phyloP scores from a whole-genome alignment of 148 eudicot genomes.

The Dianthus caryophyllus region DNA sequence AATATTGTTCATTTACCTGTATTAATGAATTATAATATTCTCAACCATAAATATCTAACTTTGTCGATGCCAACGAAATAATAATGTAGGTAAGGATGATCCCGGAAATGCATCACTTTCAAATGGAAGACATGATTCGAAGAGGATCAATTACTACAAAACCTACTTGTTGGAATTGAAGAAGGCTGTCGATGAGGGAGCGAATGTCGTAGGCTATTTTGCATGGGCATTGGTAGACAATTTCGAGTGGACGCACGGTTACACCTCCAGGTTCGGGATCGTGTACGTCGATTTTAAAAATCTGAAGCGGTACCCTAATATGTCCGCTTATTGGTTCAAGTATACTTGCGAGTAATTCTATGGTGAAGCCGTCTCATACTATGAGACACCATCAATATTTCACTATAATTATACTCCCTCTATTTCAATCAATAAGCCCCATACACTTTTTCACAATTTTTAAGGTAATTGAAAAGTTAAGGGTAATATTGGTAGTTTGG shows the following conservation, averaged over 20 bases:
- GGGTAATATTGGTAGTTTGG: too few relatives aligned
- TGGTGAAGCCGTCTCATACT: too few relatives aligned
- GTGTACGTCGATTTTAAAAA: constrained; percentile 79
- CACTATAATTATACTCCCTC: too few relatives aligned
- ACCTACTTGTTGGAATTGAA: constrained; percentile 54
- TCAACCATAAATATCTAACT: too few relatives aligned
- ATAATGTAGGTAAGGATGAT: constrained; percentile 89
- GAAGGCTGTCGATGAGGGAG: constrained; percentile 70
- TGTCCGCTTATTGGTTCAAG: constrained; percentile 89
- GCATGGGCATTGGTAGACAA: constrained; percentile 95
- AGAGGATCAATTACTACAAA: constrained; percentile 67
- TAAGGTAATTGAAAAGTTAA: too few relatives aligned
- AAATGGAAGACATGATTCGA: constrained; percentile 49
- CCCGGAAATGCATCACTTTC: constrained; percentile 66
- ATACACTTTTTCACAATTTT: too few relatives aligned
- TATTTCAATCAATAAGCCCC: too few relatives aligned
- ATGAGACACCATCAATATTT: too few relatives aligned
- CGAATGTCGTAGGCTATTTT: constrained; percentile 80
- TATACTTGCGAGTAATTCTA: too few relatives aligned
- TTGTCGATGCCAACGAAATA: too few relatives aligned
- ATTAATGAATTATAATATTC: too few relatives aligned
- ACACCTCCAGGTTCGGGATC: constrained; percentile 87
- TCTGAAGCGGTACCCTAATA: constrained; percentile 77
- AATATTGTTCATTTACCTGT: too few relatives aligned
- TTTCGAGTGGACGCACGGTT: constrained; percentile 87